These are phyloP conservation scores for Leccinum subtestaceum DNA, from an alignment of 768 basidiomycete genomes.

Conservation along the genomic window DNA sequence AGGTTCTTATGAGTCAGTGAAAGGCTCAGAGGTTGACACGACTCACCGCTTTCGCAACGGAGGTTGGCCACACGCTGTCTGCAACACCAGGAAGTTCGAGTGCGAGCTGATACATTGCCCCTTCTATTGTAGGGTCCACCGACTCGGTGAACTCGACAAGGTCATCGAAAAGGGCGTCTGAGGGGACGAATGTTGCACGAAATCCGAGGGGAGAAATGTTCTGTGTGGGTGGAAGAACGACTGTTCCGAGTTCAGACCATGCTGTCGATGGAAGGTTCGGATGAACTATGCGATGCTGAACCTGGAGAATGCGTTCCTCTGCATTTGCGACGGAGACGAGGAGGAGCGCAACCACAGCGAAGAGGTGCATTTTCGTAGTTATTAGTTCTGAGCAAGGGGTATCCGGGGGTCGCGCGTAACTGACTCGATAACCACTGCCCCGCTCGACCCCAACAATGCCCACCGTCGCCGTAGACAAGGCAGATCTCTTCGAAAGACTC, in stretches of 20 bases:
- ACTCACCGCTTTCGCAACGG: slow-evolving; percentile 41
- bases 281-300: slow-evolving; percentile 33
- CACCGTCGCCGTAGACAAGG: slow-evolving; percentile 93
- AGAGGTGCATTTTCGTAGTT: slow-evolving; percentile 10
- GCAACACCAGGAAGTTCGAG: slow-evolving; percentile 47
- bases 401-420: slow-evolving; percentile 19
- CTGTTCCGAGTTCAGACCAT: slow-evolving; percentile 27
- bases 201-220: slow-evolving; percentile 37
- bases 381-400: slow-evolving; percentile 13
- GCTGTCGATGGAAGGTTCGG: slow-evolving; percentile 26
- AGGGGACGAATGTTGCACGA: slow-evolving; percentile 36
- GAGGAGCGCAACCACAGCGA: slow-evolving; percentile 11
- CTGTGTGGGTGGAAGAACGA: slow-evolving; percentile 21
- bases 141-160: slow-evolving; percentile 42
- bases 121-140: slow-evolving; percentile 37
- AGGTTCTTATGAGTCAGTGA: slow-evolving; percentile 13
- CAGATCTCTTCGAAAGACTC: slow-evolving; percentile 86
- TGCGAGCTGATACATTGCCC: slow-evolving; percentile 70
- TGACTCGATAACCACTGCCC: not conserved
- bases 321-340: slow-evolving; percentile 13
- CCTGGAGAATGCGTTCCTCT: slow-evolving; percentile 11
- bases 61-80: slow-evolving; percentile 34
- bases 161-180: slow-evolving; percentile 45
- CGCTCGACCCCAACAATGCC: slow-evolving; percentile 57
- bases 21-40: slow-evolving; percentile 47